Percentiles rank a stretch among this genome's conserved stretches.
Evolutionary conservation across 2,329 filamentous ascomycete genomes (phyloP).

Genomic region (Cytospora chrysosperma): DNA sequence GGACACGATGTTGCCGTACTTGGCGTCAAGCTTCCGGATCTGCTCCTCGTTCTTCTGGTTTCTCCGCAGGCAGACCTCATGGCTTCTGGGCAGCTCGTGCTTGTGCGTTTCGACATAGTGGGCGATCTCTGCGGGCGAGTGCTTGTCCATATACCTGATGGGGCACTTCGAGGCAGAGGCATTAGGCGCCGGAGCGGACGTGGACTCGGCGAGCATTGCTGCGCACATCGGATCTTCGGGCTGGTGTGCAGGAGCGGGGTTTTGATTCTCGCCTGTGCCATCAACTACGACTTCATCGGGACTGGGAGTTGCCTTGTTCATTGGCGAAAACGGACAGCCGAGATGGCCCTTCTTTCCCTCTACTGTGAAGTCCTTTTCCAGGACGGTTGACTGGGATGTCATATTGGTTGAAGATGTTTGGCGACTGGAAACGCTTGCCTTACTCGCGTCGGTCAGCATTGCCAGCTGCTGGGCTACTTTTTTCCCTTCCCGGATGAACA

Average conservation of each 20-base stretch:
- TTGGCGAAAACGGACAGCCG: constrained; percentile 73
- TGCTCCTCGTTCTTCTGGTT: constrained; percentile 86
- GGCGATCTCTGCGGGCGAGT: constrained; percentile 89
- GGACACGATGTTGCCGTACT: constrained; percentile 86
- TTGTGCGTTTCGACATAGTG: constrained; percentile 94
- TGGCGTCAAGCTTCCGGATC: constrained; percentile 85
- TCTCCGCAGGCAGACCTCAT: constrained; percentile 86
- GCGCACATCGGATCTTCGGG: constrained; percentile 62
- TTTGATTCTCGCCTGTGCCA: constrained; percentile 31
- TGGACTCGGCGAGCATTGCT: constrained; percentile 61
- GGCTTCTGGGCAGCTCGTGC: constrained; percentile 88
- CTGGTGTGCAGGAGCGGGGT: constrained; percentile 40
- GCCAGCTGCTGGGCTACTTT: constrained; percentile 55
- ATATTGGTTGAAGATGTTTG: constrained; percentile 46
- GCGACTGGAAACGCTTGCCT: constrained; percentile 50
- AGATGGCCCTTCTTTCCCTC: constrained; percentile 76
- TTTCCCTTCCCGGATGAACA: constrained; percentile 64
- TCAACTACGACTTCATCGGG: constrained; percentile 28
- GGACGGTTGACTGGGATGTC: constrained; percentile 58
- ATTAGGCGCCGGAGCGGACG: constrained; percentile 50
- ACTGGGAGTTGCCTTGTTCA: constrained; percentile 34
- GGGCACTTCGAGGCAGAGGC: constrained; percentile 70
- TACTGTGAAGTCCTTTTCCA: constrained; percentile 91
- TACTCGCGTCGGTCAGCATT: constrained; percentile 48
- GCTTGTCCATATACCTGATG: constrained; percentile 88